Base-by-base conservation (phyloP, 257 asterid species). In the Ballota nigra region DNA sequence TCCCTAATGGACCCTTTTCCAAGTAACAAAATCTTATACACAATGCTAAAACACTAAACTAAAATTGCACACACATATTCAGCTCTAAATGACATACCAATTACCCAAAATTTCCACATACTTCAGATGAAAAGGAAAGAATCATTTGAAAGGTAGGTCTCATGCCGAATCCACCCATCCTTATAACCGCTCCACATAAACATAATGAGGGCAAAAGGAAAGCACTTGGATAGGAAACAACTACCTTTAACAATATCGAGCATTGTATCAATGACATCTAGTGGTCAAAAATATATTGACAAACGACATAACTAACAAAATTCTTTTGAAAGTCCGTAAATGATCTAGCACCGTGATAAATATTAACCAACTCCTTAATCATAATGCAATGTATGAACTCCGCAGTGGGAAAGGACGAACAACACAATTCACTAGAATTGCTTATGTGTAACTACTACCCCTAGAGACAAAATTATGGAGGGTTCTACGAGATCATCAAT, bases 1-100 rank as follows among this genome's bases (percentile, higher is more conserved):
- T 63, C 68, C 88, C 96, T 63, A 77, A 75, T 11, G 77, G 41
- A 59, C 87, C 92, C 96, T 85, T 68, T 66, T 69, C 57, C 68
- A 77, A 68, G 68, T 6, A 53, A 2, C 20, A 58, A 36, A 41
- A 41, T 16, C n/a, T 11, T 41, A 41, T 11, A 11, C 47, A 11
- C 49, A 11, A n/a, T 63, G 43, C n/a, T n/a, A 28, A 57, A 43
- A 49, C 52, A 45, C 18, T 13, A 43, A 43, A 15, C 20, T 45
- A 45, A 43, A 45, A 19, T 15, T 45, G 16, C 5, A 12, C 4
- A 41, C 16, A 11, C 12, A 41, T 41, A 41, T 41, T 41, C n/a
- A 41, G 49, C n/a, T n/a, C n/a, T n/a, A n/a, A 26, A 41, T 41
- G 49, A 41, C 16, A 41, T 41, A 11, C 10, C n/a, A 40, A 41